phyloP scores from a whole-genome alignment of 2,329 filamentous ascomycete genomes.

The Akanthomyces uredinophilus region DNA sequence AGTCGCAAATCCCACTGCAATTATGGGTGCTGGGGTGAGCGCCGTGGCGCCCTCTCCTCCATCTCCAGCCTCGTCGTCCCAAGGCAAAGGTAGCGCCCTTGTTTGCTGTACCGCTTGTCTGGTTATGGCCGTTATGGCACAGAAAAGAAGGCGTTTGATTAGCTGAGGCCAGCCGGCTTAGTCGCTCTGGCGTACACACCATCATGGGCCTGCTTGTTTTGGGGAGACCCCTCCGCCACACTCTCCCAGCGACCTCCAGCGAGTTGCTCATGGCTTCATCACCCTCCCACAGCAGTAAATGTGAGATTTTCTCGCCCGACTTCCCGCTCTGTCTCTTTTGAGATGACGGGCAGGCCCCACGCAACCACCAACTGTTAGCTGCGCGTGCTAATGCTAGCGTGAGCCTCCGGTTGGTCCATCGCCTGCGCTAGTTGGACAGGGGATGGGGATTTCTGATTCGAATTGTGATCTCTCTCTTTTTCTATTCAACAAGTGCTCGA shows the following conservation, averaged over 20 bases:
- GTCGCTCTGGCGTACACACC: neutral
- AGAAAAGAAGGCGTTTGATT: neutral
- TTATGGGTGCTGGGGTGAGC: neutral
- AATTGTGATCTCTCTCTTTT: constrained; percentile 13
- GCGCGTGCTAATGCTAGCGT: neutral
- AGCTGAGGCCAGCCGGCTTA: neutral
- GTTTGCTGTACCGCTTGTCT: neutral
- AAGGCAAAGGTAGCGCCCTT: neutral
- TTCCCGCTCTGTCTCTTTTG: neutral
- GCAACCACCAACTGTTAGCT: neutral
- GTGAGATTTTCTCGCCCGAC: neutral
- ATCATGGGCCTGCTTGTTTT: neutral
- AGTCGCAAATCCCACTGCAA: neutral
- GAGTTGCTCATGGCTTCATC: neutral
- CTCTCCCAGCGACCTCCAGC: too few relatives aligned
- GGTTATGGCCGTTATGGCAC: neutral
- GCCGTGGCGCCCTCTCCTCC: neutral
- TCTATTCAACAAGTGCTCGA: neutral
- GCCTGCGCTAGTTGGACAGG: constrained; percentile 8
- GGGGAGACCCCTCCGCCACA: neutral
- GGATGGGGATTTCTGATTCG: neutral
- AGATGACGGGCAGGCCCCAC: constrained; percentile 11
- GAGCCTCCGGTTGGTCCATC: constrained; percentile 1
- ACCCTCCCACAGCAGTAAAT: neutral
- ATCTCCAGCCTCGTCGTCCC: neutral